phyloP scores from a whole-genome alignment of 768 basidiomycete genomes.

The Leccinum ochraceum region DNA sequence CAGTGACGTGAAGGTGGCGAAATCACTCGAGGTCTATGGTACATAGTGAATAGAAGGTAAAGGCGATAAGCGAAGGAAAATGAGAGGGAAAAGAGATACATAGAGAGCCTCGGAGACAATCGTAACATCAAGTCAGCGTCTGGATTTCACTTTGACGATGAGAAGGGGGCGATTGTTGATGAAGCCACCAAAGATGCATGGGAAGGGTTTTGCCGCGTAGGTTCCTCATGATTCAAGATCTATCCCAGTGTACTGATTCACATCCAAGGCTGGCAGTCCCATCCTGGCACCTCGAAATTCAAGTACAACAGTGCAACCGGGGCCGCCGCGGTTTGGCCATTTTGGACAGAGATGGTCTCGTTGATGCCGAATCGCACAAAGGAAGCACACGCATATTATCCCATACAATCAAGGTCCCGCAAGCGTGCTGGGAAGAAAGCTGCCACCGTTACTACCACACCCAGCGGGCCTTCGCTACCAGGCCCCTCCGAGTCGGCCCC shows the following conservation, averaged over 20 bases:
- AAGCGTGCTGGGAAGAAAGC: background rate
- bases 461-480: too few species aligned
- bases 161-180: background rate
- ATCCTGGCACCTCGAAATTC: background rate
- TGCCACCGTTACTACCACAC: background rate
- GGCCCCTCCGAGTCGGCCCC: too few species aligned
- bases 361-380: background rate
- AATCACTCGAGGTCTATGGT: too few species aligned
- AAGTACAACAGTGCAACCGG: background rate
- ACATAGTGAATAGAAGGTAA: too few species aligned
- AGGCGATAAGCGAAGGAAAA: too few species aligned
- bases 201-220: background rate
- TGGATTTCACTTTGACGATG: background rate
- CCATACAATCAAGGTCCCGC: background rate
- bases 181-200: background rate
- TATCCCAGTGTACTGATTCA: background rate
- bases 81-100: too few species aligned
- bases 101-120: too few species aligned
- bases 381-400: background rate
- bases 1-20: too few species aligned
- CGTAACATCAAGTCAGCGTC: background rate
- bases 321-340: background rate
- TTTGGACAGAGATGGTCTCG: background rate
- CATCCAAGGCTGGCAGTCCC: background rate
- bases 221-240: background rate